Evolutionary conservation across 352 stramenopile genomes (phyloP).

Genomic region (Globisporangium spiculum): DNA sequence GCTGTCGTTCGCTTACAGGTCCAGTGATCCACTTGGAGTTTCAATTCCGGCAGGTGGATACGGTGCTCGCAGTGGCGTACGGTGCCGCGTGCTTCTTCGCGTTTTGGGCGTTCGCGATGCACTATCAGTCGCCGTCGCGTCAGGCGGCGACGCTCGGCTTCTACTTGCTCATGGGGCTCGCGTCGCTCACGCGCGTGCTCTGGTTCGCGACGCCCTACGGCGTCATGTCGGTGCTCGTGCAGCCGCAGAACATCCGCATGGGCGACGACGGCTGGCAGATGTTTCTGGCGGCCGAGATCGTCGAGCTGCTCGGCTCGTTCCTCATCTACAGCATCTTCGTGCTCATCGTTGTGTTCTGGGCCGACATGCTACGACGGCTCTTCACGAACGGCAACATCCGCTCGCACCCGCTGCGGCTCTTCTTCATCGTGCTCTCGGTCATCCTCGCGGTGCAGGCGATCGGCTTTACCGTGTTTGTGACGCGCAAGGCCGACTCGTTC

Average conservation of each 20-base stretch:
- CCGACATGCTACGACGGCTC: slow-evolving; percentile 94
- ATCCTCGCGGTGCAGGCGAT: slow-evolving; percentile 76
- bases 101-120: slow-evolving; percentile 76
- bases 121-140: slow-evolving; percentile 48
- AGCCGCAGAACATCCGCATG: slow-evolving; percentile 54
- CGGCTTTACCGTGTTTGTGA: slow-evolving; percentile 86
- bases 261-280: slow-evolving; percentile 59
- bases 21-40: slow-evolving; percentile 76
- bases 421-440: slow-evolving; percentile 76
- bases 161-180: slow-evolving; percentile 72
- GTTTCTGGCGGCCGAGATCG: slow-evolving; percentile 83
- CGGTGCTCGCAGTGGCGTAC: slow-evolving; percentile 69
- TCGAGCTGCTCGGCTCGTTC: slow-evolving; percentile 90
- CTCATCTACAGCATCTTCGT: slow-evolving; percentile 97
- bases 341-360: slow-evolving; percentile 97
- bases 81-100: slow-evolving; percentile 75
- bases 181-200: slow-evolving; percentile 54
- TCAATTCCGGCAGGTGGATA: slow-evolving; percentile 79
- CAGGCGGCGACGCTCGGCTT: slow-evolving; percentile 78
- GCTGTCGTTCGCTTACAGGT: slow-evolving; percentile 15
- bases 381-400: slow-evolving; percentile 72
- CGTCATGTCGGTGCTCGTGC: slow-evolving; percentile 61
- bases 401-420: slow-evolving; percentile 86
- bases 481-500: slow-evolving; percentile 85
- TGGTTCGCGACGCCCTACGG: slow-evolving; percentile 81